Base-by-base conservation (phyloP, 176 grass and related monocot species). In the Oryza punctata region DNA sequence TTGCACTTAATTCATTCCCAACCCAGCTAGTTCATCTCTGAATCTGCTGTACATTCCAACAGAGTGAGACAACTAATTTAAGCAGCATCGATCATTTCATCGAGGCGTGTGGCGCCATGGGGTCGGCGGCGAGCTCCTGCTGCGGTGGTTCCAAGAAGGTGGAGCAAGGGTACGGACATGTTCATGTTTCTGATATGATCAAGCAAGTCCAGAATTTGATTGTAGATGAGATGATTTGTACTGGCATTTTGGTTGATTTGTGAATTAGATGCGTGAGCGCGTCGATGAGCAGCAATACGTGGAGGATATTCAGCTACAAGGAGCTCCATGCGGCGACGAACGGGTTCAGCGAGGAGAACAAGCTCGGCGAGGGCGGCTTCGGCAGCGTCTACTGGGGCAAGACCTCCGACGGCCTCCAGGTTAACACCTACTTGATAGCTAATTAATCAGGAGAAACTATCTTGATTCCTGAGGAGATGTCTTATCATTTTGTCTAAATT, bases 321-420 rank as follows among this genome's bases (percentile, higher is more conserved):
- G 92, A 94, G 84, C 92, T 94, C 11, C 79, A 89, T 32, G 63
- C 73, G 2, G 92, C 89, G 5, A 94, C 89, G 19, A 87, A 84
- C 70, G 92, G 92, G 0, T 94, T 94, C 85, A 91, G 84, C 63
- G 92, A 94, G 72, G 87, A 91, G 72, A 87, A 87, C 76, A 87
- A 87, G 87, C 92, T 94, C 13, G 92, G 92, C 6, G 92, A 94
- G 70, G 92, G 92, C 37, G 92, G 92, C 37, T 94, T 94, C 85
- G 92, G 92, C 70, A 89, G 81, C 81, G 92, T 94, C 12, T 91
- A 91, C 73, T 82, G 89, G 89, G 89, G 89, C 8, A 91, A 89
- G 80, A 94, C 89, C 16, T 24, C 86, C 21, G 92, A 94, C 30
- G 92, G 92, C 25, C 84, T 78, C 44, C 86, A 91, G 85, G 89